These are phyloP conservation scores for Lodderomyces pseudojiufengensis DNA, from an alignment of 1,139 yeast genomes.

Conservation along the genomic window DNA sequence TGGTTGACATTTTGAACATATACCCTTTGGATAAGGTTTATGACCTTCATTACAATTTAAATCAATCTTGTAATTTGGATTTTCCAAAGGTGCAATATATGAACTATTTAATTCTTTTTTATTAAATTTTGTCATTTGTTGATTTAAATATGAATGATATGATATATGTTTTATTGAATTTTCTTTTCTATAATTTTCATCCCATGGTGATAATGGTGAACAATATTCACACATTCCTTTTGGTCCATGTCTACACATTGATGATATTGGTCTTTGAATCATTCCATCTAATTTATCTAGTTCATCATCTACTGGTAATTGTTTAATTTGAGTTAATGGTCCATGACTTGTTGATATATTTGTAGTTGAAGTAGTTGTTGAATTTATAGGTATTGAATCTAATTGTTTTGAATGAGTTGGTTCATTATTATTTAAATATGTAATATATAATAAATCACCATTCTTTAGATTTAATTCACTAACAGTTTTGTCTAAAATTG, in stretches of 20 bases:
- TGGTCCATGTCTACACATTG: conserved; percentile 80
- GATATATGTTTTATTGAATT: conserved; percentile 84
- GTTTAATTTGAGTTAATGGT: conserved; percentile 23
- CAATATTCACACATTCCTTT: conserved; percentile 98
- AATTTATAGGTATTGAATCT: conserved; percentile 10
- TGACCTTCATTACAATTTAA: conserved; percentile 75
- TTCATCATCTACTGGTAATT: conserved; percentile 62
- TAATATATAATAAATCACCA: conserved; percentile 78
- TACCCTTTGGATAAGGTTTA: conserved; percentile 89
- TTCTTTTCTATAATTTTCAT: conserved; percentile 67
- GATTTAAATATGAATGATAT: conserved; percentile 77
- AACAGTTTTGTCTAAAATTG: conserved; percentile 36
- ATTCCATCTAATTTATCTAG: conserved; percentile 70
- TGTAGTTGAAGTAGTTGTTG: conserved; percentile 8
- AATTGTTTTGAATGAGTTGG: conserved; percentile 9
- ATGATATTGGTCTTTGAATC: conserved; percentile 59
- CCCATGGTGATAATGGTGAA: conserved; percentile 95
- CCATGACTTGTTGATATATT: conserved; percentile 12
- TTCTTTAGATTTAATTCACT: conserved; percentile 57
- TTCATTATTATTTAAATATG: conserved; percentile 35
- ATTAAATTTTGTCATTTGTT: conserved; percentile 66
- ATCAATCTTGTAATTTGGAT: conserved; percentile 64
- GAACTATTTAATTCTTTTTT: conserved; percentile 57
- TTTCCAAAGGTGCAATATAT: conserved; percentile 76
- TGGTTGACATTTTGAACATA: conserved; percentile 97